Base-by-base conservation (phyloP, 768 basidiomycete species). In the Hirschioporus abietinus region DNA sequence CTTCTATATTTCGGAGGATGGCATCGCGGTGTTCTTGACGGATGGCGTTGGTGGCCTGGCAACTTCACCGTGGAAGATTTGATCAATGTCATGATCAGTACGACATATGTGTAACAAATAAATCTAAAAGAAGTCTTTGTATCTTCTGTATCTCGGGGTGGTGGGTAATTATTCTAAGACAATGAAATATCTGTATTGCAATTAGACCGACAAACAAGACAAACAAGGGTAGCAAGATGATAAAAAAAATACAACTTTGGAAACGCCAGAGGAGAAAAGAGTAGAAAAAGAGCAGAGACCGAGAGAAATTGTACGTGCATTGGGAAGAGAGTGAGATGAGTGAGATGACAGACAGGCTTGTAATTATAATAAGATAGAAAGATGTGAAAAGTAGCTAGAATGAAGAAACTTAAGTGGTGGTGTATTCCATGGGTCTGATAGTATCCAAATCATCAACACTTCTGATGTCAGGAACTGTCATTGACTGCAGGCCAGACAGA, bases 21-120 rank as follows among this genome's bases (percentile, higher is more conserved):
- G 91, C 0, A 70, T 67, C 0, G 78, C 87, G 0, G 77, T 82
- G 34, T 85, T 84, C 75, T 80, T 94, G 30, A 93, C 91, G 0
- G 83, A 77, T 25, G 84, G 81, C 17, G 84, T 87, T 25, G 90
- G 90, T 9, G 89, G 87, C 7, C 84, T 80, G 26, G 85, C 87
- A 7, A 69, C 62, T 15, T 76, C 74, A 66, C 76, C 77, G 8
- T 77, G 80, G 70, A 66, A 71, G 63, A 77, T 75, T 42, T 83
- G 70, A 75, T 18, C 42, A 52, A 52, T 20, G 42, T 10, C 20
- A 52, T 52, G 8, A 30, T 8, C 8, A 30, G 8, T 30, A 30
- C 8, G 30, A 8, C 8, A 8, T 8, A 3, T 30, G 4, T 30
- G 30, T 30, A 30, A 30, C 30, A 8, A 30, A 30, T 30, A 8